Evolutionary conservation across 805 yeast species (phyloP).

Genomic region (Candida germanica): DNA sequence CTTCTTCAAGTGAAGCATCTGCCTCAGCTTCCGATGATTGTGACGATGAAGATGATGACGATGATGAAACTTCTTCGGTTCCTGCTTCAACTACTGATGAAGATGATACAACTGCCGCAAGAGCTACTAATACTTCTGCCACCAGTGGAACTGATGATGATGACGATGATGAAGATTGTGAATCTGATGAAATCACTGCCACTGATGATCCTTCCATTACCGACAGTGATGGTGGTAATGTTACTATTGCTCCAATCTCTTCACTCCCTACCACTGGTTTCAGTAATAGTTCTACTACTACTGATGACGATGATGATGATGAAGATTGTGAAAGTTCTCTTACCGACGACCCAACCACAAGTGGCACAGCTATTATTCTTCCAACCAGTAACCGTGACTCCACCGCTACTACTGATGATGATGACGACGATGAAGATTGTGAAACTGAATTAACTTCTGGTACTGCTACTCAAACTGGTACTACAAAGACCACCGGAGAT

Average conservation of each 20-base stretch:
- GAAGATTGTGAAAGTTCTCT: constrained; percentile 11
- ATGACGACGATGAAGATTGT: constrained; percentile 17
- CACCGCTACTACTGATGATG: constrained; percentile 5
- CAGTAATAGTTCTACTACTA: constrained; percentile 9
- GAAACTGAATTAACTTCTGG: constrained; percentile 1
- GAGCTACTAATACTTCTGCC: not conserved
- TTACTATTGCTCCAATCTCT: no score
- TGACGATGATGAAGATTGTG: constrained; percentile 16
- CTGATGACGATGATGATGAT: constrained; percentile 15
- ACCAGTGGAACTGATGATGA: constrained; percentile 11
- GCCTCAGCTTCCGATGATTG: not conserved
- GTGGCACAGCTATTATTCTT: no score
- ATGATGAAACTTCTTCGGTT: constrained; percentile 1
- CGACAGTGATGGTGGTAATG: not conserved
- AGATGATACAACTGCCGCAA: constrained; percentile 2
- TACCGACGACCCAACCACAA: not conserved
- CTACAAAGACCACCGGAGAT: constrained; percentile 2
- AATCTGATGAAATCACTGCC: constrained; percentile 6
- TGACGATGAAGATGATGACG: not conserved
- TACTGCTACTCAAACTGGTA: not conserved
- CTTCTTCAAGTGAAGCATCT: not conserved
- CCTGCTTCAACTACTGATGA: constrained; percentile 3
- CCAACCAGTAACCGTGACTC: no score
- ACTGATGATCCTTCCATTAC: constrained; percentile 2
- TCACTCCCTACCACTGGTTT: constrained; percentile 10